These are phyloP conservation scores for Blastobotrys niveus DNA, from an alignment of 1,139 yeast genomes.

Conservation along the genomic window DNA sequence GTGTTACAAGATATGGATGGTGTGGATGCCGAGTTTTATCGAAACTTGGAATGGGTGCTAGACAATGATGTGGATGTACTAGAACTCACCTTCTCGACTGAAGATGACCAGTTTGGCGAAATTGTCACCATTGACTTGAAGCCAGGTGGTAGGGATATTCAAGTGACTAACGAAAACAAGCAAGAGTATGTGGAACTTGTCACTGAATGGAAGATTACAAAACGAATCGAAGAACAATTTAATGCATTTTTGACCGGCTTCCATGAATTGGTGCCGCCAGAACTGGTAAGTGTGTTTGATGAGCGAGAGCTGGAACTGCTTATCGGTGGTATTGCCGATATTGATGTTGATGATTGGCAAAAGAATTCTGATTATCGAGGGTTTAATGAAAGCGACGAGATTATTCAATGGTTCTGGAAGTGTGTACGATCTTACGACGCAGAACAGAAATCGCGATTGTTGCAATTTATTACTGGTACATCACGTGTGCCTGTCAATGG, in stretches of 20 bases:
- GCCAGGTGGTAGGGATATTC: conserved; percentile 79
- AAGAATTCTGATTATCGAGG: conserved; percentile 98
- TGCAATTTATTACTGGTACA: conserved; percentile 97
- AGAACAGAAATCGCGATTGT: conserved; percentile 89
- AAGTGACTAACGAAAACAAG: conserved; percentile 90
- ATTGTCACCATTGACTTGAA: conserved; percentile 84
- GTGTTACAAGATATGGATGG: conserved; percentile 98
- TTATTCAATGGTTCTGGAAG: conserved; percentile 97
- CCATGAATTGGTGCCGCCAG: conserved; percentile 96
- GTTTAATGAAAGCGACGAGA: conserved; percentile 92
- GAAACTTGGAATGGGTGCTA: conserved; percentile 90
- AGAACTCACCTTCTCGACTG: conserved; percentile 88
- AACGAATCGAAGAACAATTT: conserved; percentile 92
- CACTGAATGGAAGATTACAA: conserved; percentile 93
- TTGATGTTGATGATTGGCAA: conserved; percentile 98
- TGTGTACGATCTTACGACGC: conserved; percentile 92
- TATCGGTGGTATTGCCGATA: conserved; percentile 97
- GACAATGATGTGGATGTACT: conserved; percentile 86
- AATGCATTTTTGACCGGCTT: conserved; percentile 95
- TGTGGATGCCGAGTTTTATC: conserved; percentile 93
- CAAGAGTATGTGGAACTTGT: conserved; percentile 91
- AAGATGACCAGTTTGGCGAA: conserved; percentile 95
- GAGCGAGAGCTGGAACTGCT: conserved; percentile 93
- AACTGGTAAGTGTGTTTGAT: conserved; percentile 90
- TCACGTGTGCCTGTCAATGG: conserved; percentile 99